Evolutionary conservation across 768 basidiomycete species (phyloP).

Genomic region (Clavulina sp.): DNA sequence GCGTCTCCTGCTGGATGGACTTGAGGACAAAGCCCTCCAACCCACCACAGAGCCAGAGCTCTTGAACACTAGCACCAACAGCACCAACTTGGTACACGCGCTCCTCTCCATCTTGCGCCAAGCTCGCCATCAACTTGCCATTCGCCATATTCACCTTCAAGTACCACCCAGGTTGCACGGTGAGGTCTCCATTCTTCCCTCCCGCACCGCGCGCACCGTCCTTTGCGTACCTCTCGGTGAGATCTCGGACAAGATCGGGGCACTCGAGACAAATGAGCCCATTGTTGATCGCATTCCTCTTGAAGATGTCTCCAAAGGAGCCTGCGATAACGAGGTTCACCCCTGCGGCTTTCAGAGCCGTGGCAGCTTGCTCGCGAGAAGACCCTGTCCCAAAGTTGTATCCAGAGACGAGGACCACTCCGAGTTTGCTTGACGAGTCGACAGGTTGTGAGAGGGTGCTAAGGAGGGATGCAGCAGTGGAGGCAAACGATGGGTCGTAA

Average conservation of each 20-base stretch:
- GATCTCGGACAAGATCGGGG: conserved; percentile 71
- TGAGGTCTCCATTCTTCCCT: conserved; percentile 60
- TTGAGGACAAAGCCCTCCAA: conserved; percentile 84
- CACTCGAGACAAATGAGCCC: conserved; percentile 89
- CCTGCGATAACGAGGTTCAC: conserved; percentile 90
- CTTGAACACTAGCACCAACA: conserved; percentile 89
- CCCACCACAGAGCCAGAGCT: conserved; percentile 91
- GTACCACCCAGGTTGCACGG: conserved; percentile 52
- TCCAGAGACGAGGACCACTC: conserved; percentile 73
- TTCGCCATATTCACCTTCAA: conserved; percentile 50
- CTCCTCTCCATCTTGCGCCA: conserved; percentile 29
- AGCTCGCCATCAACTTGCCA: conserved; percentile 45
- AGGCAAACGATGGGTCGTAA: conserved; percentile 80
- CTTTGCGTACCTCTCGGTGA: conserved; percentile 58
- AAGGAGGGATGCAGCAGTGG: conserved; percentile 38
- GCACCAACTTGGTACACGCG: conserved; percentile 49
- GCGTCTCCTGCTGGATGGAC: conserved; percentile 9
- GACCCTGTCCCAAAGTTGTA: conserved; percentile 99
- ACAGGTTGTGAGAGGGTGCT: conserved; percentile 10
- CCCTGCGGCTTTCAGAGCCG: conserved; percentile 87
- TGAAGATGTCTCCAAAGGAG: conserved; percentile 98
- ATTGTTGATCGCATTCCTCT: conserved; percentile 98
- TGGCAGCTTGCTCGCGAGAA: conserved; percentile 95
- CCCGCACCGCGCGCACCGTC: conserved; percentile 63
- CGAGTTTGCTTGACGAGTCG: conserved; percentile 26